A percentile compares a stretch with the other conserved stretches of the same genome.
phyloP scores from a whole-genome alignment of 2,329 filamentous ascomycete species.

The Raffaelea arxii region DNA sequence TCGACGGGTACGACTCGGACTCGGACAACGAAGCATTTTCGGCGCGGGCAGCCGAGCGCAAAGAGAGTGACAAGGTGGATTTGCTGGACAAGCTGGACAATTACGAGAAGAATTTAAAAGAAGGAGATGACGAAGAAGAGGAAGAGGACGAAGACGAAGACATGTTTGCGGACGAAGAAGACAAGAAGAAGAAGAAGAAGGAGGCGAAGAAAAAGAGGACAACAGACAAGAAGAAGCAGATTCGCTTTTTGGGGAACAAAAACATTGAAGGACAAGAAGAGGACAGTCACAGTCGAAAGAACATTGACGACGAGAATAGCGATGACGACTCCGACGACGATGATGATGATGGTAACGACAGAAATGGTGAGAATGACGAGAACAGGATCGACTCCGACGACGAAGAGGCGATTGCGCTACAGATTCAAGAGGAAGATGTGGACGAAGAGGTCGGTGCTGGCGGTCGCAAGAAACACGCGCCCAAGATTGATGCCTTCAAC shows the following conservation, averaged over 20 bases:
- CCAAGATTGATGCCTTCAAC: slow-evolving; percentile 93
- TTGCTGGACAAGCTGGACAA: slow-evolving; percentile 44
- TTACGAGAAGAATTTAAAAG: slow-evolving; percentile 34
- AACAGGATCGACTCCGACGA: slow-evolving; percentile 37
- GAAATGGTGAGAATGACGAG: not conserved
- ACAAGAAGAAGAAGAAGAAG: slow-evolving; percentile 15
- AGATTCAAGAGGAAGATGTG: slow-evolving; percentile 63
- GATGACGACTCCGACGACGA: slow-evolving; percentile 35
- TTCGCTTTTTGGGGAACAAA: slow-evolving; percentile 47
- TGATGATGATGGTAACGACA: slow-evolving; percentile 52
- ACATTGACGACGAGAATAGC: slow-evolving; percentile 47
- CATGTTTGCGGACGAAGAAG: slow-evolving; percentile 67
- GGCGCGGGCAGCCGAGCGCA: slow-evolving; percentile 55
- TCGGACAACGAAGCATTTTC: slow-evolving; percentile 87
- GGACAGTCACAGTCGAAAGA: slow-evolving; percentile 63
- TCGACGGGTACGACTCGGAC: slow-evolving; percentile 95
- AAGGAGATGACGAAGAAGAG: slow-evolving; percentile 19
- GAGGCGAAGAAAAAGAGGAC: slow-evolving; percentile 6
- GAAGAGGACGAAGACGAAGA: slow-evolving; percentile 48
- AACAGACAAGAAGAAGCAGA: slow-evolving; percentile 47
- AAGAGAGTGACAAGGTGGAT: slow-evolving; percentile 30
- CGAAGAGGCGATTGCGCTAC: slow-evolving; percentile 64
- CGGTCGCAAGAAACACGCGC: slow-evolving; percentile 84
- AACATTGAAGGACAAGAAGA: slow-evolving; percentile 73
- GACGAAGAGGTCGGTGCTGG: slow-evolving; percentile 88